These are phyloP conservation scores for Fusarium tuaranense DNA, from an alignment of 2,329 filamentous ascomycete species.

Conservation along the genomic window DNA sequence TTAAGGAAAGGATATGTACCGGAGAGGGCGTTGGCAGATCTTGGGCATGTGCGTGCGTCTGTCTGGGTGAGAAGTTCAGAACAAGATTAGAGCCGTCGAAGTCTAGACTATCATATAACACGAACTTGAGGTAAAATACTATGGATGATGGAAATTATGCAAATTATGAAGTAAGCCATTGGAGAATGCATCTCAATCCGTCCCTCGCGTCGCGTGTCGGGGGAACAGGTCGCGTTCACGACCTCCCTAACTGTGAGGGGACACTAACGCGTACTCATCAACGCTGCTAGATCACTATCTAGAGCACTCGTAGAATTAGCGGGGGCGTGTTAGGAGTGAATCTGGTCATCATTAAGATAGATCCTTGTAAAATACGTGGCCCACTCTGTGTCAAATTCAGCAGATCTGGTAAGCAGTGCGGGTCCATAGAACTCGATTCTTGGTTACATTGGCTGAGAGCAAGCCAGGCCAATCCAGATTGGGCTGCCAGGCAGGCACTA, in stretches of 20 bases:
- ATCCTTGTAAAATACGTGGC: too few species aligned
- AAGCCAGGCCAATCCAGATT: not conserved
- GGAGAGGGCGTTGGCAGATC: not conserved
- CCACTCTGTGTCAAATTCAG: not conserved
- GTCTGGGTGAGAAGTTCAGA: not conserved
- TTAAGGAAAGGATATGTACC: not conserved
- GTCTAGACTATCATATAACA: not conserved
- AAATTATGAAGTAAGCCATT: not conserved
- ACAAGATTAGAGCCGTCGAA: not conserved
- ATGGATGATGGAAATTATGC: not conserved
- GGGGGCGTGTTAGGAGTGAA: too few species aligned
- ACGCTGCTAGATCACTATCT: too few species aligned
- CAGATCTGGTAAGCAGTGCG: not conserved
- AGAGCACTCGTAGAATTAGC: too few species aligned
- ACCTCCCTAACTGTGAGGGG: too few species aligned
- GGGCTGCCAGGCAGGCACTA: rapidly evolving
- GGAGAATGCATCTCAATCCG: not conserved
- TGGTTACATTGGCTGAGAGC: not conserved
- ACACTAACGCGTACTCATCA: too few species aligned
- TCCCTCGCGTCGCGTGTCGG: not conserved
- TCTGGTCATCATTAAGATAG: too few species aligned
- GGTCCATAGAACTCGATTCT: not conserved
- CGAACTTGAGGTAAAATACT: not conserved
- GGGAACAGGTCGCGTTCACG: not conserved
- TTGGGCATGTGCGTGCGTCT: not conserved